Base-by-base conservation (phyloP, 1,284 basidiomycete genomes). In the Pseudozyma hubeiensis region DNA sequence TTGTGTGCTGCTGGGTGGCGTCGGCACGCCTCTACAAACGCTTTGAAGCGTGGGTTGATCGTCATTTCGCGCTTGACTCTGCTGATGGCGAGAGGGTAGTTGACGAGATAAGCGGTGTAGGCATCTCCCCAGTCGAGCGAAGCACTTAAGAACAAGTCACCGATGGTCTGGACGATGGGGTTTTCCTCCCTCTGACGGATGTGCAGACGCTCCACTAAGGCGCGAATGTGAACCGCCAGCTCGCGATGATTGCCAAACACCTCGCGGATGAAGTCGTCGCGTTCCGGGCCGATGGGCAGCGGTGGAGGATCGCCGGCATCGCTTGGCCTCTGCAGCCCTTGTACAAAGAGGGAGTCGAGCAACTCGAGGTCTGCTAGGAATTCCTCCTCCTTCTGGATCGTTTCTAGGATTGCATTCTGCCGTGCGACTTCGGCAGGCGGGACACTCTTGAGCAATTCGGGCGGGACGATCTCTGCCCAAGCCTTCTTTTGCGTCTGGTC, bases 331-430 rank as follows among this genome's bases (percentile, higher is more conserved):
- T 65, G 56, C 34, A 79, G 77, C 58, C 64, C 68, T n/a, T 62
- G 47, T 0, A 72, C 73, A 35, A 71, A 79, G 13, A 81, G 69
- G 31, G 60, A 53, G 30, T 97, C 93, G 45, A 98, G 89, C 5
- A 91, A 89, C 63, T 93, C 90, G 6, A 99, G 88, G 82, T 99
- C 96, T 46, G 91, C 90, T 41, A 95, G 87, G 82, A 97, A 98
- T 80, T 93, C 91, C 77, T 92, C 91, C 85, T 99, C 96, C 70
- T 93, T 92, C 79, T 89, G 89, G 70, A 99, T 92, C 41, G 95
- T 90, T 84, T 95, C 94, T 79, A 92, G 90, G 57, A 99, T 96
- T 79, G 96, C 90, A 44, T 91, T 90, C 84, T 98, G 96, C 10
- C 94, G 90, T 68, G 90, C 90, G 52, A 93, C 88, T 85, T 97